Conservation (phyloP, 2,329 filamentous ascomycete species). For the Verticillium albo-atrum region DNA sequence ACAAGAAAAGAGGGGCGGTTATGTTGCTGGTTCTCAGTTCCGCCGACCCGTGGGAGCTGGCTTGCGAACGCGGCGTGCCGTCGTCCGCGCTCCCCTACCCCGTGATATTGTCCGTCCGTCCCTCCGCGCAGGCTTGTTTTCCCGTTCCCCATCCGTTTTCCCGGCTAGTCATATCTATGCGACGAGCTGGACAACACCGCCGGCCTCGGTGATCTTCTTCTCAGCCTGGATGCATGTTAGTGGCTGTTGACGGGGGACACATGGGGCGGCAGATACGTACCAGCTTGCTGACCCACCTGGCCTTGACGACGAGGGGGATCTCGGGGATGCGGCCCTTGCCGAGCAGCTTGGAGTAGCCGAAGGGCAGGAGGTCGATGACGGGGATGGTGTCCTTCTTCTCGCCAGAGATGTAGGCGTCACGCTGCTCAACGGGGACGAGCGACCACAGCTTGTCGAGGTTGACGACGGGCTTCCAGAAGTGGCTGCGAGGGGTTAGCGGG, state of each 20-base stretch:
- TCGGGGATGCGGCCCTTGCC: constrained; percentile 96
- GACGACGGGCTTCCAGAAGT: constrained; percentile 98
- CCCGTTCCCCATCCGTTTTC: not conserved
- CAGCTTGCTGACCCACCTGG: constrained; percentile 91
- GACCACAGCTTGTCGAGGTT: constrained; percentile 99
- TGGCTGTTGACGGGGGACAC: no score
- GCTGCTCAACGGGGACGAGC: constrained; percentile 87
- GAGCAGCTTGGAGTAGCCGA: constrained; percentile 98
- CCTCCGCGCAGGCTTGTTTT: not conserved
- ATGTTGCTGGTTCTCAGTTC: constrained; percentile 5
- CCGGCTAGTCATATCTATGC: constrained; percentile 49
- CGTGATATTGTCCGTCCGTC: constrained; percentile 4
- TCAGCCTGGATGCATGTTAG: constrained; percentile 54
- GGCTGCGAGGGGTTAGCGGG: constrained; percentile 29
- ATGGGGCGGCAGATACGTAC: not conserved
- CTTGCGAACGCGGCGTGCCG: not conserved
- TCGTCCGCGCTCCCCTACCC: not conserved
- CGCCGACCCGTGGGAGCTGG: constrained; percentile 1
- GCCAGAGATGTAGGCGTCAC: constrained; percentile 83
- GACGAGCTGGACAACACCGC: constrained; percentile 92
- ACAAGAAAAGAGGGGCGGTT: not conserved
- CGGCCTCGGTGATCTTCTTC: constrained; percentile 98
- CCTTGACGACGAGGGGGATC: constrained; percentile 90
- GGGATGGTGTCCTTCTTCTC: constrained; percentile 85
- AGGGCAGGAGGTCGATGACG: constrained; percentile 93